Evolutionary conservation across 257 asterid genomes (phyloP).

Genomic region (Echites panduratus): DNA sequence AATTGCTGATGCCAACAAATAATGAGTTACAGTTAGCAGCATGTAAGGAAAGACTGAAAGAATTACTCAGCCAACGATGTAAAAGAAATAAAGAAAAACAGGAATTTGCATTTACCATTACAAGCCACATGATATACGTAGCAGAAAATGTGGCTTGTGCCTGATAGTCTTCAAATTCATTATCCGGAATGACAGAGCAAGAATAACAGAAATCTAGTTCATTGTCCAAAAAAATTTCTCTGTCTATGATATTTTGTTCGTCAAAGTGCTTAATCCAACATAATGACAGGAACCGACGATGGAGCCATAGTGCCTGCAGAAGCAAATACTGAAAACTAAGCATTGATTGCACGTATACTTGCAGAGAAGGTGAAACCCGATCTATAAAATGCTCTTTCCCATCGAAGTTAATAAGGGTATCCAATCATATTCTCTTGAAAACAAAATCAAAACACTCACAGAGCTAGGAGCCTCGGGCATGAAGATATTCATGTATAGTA

Average conservation of each 20-base stretch:
- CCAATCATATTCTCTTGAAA: background rate
- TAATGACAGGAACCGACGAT: conserved; percentile 87
- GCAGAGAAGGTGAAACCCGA: background rate
- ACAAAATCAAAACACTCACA: background rate
- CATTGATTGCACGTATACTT: background rate
- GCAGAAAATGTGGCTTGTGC: conserved; percentile 73
- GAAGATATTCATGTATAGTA: background rate
- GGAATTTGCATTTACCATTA: conserved; percentile 40
- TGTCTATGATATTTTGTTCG: conserved; percentile 12
- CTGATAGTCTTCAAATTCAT: conserved; percentile 61
- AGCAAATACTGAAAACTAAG: conserved; percentile 12
- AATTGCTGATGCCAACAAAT: conserved; percentile 42
- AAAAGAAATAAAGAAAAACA: background rate
- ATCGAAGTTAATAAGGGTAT: background rate
- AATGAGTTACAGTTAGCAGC: background rate
- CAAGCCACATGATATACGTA: conserved; percentile 74
- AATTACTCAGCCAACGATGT: background rate
- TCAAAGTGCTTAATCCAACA: conserved; percentile 53
- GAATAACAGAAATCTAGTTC: conserved; percentile 46
- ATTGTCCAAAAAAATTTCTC: conserved; percentile 32
- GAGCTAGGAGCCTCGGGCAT: background rate
- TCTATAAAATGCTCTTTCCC: background rate
- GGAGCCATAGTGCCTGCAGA: conserved; percentile 85
- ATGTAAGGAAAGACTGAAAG: background rate
- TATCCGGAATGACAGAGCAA: conserved; percentile 54